These are phyloP conservation scores for Amanita thiersii DNA, from an alignment of 768 basidiomycete genomes.

Conservation along the genomic window DNA sequence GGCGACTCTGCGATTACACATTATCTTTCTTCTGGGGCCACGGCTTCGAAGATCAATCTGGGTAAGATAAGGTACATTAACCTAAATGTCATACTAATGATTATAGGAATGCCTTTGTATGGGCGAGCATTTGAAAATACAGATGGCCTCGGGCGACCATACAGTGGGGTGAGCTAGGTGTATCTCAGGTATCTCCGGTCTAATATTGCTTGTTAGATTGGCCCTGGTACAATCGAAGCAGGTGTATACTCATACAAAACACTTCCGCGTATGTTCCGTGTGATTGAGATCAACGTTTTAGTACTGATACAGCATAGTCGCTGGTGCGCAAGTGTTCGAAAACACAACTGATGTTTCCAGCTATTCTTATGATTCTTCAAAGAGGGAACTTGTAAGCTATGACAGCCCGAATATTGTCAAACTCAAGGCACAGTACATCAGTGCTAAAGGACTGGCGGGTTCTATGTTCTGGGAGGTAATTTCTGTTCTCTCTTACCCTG, in stretches of 20 bases:
- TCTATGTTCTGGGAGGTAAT: slow-evolving; percentile 68
- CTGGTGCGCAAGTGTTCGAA: slow-evolving; percentile 53
- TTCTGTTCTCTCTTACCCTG: slow-evolving; percentile 2
- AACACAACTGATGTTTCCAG: slow-evolving; percentile 64
- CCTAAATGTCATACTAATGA: slow-evolving; percentile 2
- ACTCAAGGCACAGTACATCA: slow-evolving; percentile 63
- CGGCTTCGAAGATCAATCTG: slow-evolving; percentile 56
- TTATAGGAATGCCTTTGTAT: slow-evolving; percentile 66
- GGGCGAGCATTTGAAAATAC: slow-evolving; percentile 74
- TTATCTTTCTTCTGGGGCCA: slow-evolving; percentile 56
- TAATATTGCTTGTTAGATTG: slow-evolving; percentile 34
- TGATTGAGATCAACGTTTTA: not conserved
- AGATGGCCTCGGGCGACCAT: slow-evolving; percentile 55
- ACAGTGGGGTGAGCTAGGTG: slow-evolving; percentile 43
- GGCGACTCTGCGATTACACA: slow-evolving; percentile 60
- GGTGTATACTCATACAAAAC: slow-evolving; percentile 73
- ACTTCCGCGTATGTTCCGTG: slow-evolving; percentile 43
- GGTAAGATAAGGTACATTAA: slow-evolving; percentile 26
- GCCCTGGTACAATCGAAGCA: slow-evolving; percentile 61
- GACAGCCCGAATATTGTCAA: slow-evolving; percentile 64
- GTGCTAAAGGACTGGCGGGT: slow-evolving; percentile 49
- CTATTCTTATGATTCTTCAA: slow-evolving; percentile 69
- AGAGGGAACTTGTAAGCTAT: slow-evolving; percentile 64
- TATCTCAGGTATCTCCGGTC: not conserved
- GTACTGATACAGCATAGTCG: slow-evolving; percentile 18